phyloP scores from a whole-genome alignment of 139 green algal species.

The Nannochloris sp. region DNA sequence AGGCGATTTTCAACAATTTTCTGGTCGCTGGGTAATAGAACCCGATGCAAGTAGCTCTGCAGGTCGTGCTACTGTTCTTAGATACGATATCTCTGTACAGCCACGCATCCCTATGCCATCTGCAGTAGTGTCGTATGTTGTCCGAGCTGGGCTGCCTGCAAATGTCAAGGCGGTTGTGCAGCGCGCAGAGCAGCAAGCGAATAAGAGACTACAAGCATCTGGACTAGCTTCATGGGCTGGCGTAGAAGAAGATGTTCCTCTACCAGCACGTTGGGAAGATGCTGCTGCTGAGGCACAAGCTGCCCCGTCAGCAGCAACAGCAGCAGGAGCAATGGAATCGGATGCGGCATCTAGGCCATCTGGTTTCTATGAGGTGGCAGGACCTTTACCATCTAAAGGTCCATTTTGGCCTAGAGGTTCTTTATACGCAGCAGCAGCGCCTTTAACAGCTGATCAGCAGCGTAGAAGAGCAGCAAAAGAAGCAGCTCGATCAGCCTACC shows the following conservation, averaged over 20 bases:
- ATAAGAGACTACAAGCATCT: neutral
- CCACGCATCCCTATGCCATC: slow-evolving; percentile 31
- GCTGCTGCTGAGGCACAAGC: neutral
- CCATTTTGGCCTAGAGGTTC: slow-evolving; percentile 23
- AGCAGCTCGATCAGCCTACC: slow-evolving; percentile 20
- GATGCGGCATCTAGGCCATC: neutral
- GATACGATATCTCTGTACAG: slow-evolving; percentile 40
- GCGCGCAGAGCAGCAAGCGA: slow-evolving; percentile 30
- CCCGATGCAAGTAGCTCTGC: slow-evolving; percentile 11
- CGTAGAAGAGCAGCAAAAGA: neutral
- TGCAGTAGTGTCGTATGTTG: slow-evolving; percentile 32
- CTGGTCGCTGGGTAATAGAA: slow-evolving; percentile 43
- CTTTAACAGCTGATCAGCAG: slow-evolving; percentile 13
- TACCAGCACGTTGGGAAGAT: neutral
- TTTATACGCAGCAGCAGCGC: slow-evolving; percentile 6
- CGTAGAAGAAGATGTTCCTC: slow-evolving; percentile 15
- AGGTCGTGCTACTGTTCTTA: slow-evolving; percentile 28
- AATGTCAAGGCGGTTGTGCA: slow-evolving; percentile 39
- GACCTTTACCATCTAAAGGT: slow-evolving; percentile 18
- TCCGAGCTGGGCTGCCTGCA: slow-evolving; percentile 39
- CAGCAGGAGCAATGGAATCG: neutral
- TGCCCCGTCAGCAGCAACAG: neutral
- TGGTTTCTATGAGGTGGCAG: neutral
- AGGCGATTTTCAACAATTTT: slow-evolving; percentile 45
- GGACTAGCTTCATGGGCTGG: slow-evolving; percentile 24